These are phyloP conservation scores for Ascosphaera aggregata DNA, from an alignment of 2,329 filamentous ascomycete species.

Conservation along the genomic window DNA sequence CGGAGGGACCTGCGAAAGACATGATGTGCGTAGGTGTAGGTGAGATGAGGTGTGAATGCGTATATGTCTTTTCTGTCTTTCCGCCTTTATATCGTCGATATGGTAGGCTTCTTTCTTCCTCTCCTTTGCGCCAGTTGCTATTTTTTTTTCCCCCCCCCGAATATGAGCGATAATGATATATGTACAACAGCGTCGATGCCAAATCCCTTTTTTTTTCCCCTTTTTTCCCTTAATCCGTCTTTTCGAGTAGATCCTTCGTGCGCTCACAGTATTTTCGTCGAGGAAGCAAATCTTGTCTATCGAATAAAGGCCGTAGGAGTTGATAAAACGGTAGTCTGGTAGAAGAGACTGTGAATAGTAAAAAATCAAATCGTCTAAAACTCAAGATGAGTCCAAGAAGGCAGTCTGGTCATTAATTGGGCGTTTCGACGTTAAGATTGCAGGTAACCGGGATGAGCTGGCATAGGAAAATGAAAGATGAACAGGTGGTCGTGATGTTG, in stretches of 20 bases:
- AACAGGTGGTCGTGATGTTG: not conserved
- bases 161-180: no score
- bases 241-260: no score
- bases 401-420: not conserved
- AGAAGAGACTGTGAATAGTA: conserved; percentile 7
- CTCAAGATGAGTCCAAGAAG: not conserved
- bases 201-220: no score
- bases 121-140: no score
- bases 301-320: no score
- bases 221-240: no score
- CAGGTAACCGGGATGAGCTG: not conserved
- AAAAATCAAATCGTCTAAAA: conserved; percentile 1
- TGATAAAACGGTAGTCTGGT: conserved; percentile 4
- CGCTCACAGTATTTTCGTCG: no score
- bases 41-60: conserved; percentile 11
- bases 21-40: conserved; percentile 1
- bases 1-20: not conserved
- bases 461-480: not conserved
- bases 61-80: not conserved
- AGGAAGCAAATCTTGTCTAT: no score
- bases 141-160: no score
- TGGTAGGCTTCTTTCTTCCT: no score
- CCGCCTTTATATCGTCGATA: not conserved
- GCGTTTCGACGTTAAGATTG: no score
- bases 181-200: no score